Conservation (phyloP, 106 monocot genomes). For the Apostasia shenzhenica region DNA sequence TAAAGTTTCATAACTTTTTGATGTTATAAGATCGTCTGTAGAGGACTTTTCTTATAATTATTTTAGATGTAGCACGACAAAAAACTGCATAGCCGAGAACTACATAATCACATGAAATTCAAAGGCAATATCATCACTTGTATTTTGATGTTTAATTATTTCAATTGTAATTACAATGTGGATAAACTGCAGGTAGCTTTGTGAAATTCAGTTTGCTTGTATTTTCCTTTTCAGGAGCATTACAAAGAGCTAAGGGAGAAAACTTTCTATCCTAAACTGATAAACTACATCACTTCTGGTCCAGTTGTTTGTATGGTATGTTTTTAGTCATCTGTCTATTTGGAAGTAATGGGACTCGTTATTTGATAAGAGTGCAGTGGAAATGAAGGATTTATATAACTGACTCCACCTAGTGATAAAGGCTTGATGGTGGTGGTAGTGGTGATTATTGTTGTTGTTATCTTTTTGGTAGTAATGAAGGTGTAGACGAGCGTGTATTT, state of each 20-base stretch:
- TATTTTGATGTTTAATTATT: not conserved
- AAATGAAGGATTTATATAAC: too few species aligned
- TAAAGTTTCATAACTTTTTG: too few species aligned
- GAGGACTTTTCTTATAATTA: too few species aligned
- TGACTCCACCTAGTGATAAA: too few species aligned
- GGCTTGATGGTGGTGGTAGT: too few species aligned
- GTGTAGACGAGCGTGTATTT: constrained; percentile 1
- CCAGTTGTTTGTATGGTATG: constrained; percentile 98
- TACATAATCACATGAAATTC: not conserved
- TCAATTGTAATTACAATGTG: not conserved
- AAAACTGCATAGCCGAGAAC: not conserved
- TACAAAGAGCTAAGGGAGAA: constrained; percentile 88
- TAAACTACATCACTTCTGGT: constrained; percentile 92
- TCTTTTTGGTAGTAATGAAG: not conserved
- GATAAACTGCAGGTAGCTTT: not conserved
- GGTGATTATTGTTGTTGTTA: too few species aligned
- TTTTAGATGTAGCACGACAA: too few species aligned
- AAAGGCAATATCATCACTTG: not conserved
- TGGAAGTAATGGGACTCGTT: too few species aligned
- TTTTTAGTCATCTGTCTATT: constrained; percentile 1
- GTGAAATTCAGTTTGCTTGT: not conserved
- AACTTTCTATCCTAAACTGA: constrained; percentile 85
- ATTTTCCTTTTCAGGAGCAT: constrained; percentile 56
- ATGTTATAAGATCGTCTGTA: too few species aligned
- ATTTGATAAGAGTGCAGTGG: too few species aligned